Conservation (phyloP, 1,139 yeast species). For the Magnusiomyces tetraspermus region DNA sequence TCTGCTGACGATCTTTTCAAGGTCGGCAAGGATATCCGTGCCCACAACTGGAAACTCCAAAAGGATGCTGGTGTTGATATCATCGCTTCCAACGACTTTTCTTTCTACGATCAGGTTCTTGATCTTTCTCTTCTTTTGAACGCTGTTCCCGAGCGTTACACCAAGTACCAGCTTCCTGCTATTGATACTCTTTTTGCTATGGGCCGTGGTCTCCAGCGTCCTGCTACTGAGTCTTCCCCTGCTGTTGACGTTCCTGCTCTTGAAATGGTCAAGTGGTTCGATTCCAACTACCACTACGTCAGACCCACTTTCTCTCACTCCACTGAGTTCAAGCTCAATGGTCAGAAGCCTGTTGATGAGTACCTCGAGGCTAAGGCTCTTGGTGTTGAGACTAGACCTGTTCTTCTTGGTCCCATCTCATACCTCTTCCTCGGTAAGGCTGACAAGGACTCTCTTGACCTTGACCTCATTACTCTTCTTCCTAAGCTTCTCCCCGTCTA, state of each 20-base stretch:
- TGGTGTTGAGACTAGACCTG: constrained; percentile 96
- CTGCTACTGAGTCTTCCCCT: constrained; percentile 75
- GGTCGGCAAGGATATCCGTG: constrained; percentile 93
- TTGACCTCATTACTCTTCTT: constrained; percentile 83
- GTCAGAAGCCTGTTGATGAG: constrained; percentile 94
- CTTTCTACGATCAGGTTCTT: constrained; percentile 93
- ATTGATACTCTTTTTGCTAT: constrained; percentile 93
- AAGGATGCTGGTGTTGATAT: constrained; percentile 94
- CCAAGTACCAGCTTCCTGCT: constrained; percentile 80
- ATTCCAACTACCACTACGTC: constrained; percentile 98
- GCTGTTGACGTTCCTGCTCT: constrained; percentile 98
- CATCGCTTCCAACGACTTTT: constrained; percentile 96
- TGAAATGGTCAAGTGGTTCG: constrained; percentile 99
- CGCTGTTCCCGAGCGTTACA: constrained; percentile 93
- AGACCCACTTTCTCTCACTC: constrained; percentile 97
- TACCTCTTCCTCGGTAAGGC: constrained; percentile 94
- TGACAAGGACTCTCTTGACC: constrained; percentile 91
- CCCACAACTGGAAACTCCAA: constrained; percentile 95
- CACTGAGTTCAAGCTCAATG: constrained; percentile 91
- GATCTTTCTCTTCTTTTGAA: constrained; percentile 90
- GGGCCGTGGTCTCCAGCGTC: constrained; percentile 99
- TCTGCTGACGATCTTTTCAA: constrained; percentile 76
- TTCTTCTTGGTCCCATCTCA: constrained; percentile 90
- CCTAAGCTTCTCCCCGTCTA: constrained; percentile 87
- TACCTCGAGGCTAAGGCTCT: constrained; percentile 94